These are phyloP conservation scores for Aspergillus proliferans DNA, from an alignment of 2,329 filamentous ascomycete species.

Conservation along the genomic window DNA sequence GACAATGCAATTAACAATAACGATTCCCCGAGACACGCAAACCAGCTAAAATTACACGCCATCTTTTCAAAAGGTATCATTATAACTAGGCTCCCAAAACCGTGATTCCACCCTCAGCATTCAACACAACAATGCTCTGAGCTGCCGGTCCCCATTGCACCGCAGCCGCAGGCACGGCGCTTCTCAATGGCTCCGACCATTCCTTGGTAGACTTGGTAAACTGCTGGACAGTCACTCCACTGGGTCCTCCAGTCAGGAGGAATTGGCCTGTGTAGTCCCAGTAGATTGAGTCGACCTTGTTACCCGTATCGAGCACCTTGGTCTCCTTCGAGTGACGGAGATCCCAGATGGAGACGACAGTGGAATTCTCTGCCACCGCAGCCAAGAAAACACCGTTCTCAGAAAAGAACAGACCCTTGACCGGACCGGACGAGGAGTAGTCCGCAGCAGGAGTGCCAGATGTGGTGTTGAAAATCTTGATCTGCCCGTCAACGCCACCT, in stretches of 20 bases:
- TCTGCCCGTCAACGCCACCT: slow-evolving; percentile 70
- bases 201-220: slow-evolving; percentile 80
- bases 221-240: slow-evolving; percentile 79
- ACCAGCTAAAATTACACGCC: slow-evolving; percentile 18
- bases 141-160: slow-evolving; percentile 73
- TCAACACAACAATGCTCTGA: slow-evolving; percentile 67
- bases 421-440: slow-evolving; percentile 59
- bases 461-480: slow-evolving; percentile 85
- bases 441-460: slow-evolving; percentile 69
- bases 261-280: slow-evolving; percentile 98
- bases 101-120: slow-evolving; percentile 67
- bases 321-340: slow-evolving; percentile 75
- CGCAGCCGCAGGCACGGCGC: slow-evolving; percentile 64
- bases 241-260: slow-evolving; percentile 71
- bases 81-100: slow-evolving; percentile 57
- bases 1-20: neutral
- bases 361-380: slow-evolving; percentile 69
- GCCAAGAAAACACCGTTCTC: slow-evolving; percentile 98
- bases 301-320: slow-evolving; percentile 81
- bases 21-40: slow-evolving; percentile 5
- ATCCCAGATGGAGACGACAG: slow-evolving; percentile 80
- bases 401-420: slow-evolving; percentile 76
- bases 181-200: slow-evolving; percentile 81
- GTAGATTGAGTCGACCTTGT: slow-evolving; percentile 64
- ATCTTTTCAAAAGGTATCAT: slow-evolving; percentile 18